Percentiles rank a stretch among this genome's conserved stretches.
Conservation (phyloP, 2,329 filamentous ascomycete species). For the Dothideomycetidae sp. region DNA sequence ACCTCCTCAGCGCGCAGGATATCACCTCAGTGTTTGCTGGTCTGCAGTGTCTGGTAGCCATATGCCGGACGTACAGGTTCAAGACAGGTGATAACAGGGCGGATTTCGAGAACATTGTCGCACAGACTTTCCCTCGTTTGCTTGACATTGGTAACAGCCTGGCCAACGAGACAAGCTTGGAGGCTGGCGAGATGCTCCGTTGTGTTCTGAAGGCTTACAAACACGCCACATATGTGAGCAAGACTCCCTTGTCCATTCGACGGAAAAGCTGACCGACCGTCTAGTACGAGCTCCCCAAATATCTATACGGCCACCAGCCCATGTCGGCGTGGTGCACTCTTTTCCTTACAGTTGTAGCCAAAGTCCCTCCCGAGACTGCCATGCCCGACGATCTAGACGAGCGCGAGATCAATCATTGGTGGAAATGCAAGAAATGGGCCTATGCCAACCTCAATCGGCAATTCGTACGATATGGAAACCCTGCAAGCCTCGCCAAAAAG, state of each 20-base stretch:
- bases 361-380: conserved; percentile 63
- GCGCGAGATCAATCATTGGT: conserved; percentile 91
- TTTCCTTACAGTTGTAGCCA: conserved; percentile 80
- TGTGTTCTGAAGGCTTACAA: conserved; percentile 95
- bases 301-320: conserved; percentile 62
- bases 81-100: conserved; percentile 68
- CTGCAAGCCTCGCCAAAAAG: conserved; percentile 54
- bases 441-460: conserved; percentile 95
- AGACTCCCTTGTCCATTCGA: too few relatives aligned
- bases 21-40: conserved; percentile 80
- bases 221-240: conserved; percentile 83
- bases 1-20: conserved; percentile 76
- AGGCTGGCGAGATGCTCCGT: conserved; percentile 93
- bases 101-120: conserved; percentile 90
- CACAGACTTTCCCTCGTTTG: conserved; percentile 76
- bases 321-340: conserved; percentile 95
- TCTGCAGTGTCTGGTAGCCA: conserved; percentile 81
- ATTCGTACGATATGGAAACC: conserved; percentile 88
- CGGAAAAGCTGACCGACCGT: too few relatives aligned
- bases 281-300: conserved; percentile 60
- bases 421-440: conserved; percentile 99
- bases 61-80: conserved; percentile 91
- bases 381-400: conserved; percentile 71
- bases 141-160: conserved; percentile 76
- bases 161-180: conserved; percentile 78